phyloP scores from a whole-genome alignment of 345 rosid species.

The Citrus medica region DNA sequence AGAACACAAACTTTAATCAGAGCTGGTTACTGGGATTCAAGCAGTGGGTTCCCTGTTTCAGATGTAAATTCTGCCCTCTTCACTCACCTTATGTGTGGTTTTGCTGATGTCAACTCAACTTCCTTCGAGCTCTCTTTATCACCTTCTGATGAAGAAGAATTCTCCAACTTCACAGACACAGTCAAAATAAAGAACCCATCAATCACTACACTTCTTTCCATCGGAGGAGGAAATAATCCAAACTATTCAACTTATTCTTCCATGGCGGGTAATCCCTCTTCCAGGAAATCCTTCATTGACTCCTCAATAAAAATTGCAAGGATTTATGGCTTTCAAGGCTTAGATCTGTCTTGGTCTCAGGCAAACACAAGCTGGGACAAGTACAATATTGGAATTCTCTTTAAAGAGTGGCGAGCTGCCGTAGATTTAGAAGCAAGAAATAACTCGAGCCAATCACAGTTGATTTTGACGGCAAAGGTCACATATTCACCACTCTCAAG shows the following conservation, averaged over 20 bases:
- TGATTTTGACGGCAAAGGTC: slow-evolving; percentile 18
- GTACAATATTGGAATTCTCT: not conserved
- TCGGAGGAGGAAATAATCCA: not conserved
- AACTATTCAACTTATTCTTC: not conserved
- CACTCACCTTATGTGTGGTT: slow-evolving; percentile 34
- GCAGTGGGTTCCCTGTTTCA: not conserved
- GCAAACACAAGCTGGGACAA: not conserved
- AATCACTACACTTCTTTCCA: slow-evolving; percentile 19
- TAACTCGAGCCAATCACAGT: not conserved
- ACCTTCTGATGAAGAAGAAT: not conserved
- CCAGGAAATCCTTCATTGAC: not conserved
- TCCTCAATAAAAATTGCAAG: slow-evolving; percentile 16
- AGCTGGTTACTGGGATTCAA: not conserved
- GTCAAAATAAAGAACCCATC: slow-evolving; percentile 21
- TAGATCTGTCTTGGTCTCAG: not conserved
- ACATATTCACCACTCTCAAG: not conserved
- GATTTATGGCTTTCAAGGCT: slow-evolving; percentile 11
- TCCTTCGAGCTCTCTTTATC: slow-evolving; percentile 10
- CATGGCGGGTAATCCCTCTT: slow-evolving; percentile 2
- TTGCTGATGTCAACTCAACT: slow-evolving; percentile 21
- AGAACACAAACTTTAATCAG: not conserved
- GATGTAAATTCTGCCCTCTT: slow-evolving; percentile 20
- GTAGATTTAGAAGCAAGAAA: not conserved
- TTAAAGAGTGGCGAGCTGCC: slow-evolving; percentile 5
- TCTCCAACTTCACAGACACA: not conserved